Evolutionary conservation across 495 filamentous ascomycete genomes (phyloP), one percentile per base, ranked within the genome.

Genomic region (Haplographium delicatum): DNA sequence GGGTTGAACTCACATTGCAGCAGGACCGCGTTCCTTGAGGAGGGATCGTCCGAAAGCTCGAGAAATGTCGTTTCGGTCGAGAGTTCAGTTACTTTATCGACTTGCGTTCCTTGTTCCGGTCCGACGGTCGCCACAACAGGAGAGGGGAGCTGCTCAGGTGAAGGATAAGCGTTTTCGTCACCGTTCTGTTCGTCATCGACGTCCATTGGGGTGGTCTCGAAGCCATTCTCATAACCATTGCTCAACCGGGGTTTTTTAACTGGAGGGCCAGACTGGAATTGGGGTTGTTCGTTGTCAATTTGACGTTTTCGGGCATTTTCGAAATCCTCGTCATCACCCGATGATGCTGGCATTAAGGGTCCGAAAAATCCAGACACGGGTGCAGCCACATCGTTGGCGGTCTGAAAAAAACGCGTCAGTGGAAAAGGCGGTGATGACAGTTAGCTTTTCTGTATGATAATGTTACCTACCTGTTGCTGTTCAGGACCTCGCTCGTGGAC

Each of bases 1-100:
- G 88, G 88, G 60, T 85, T 87, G 85, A 87, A 94, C 65, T 82
- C 72, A 68, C 81, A 79, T 44, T 79, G 77, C 55, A 87, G 76
- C 72, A 91, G 67, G 51, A 78, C 66, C n/a, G 57, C 54, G 30
- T 31, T 51, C 27, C n/a, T 43, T 22, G 68, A 60, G 5, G 69
- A 71, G 60, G 83, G 73, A 46, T 81, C 78, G 56, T 77, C 69
- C 48, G 74, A 72, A 50, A 84, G 70, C 24, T 71, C 72, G 44
- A 90, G 68, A 52, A 86, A 77, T 52, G 73, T 76, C 51, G 86
- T 88, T 63, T 82, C 71, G 47, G 76, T 72, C 44, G 75, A 74
- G 52, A 91, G 75, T 27, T 82, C 75, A 40, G 68, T 63, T 51
- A 79, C 73, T 51, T 79, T 81, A 62, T 89, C 85, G 57, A 83